Conservation (phyloP, 2,329 filamentous ascomycete species). For the Calonectria henricotiae region DNA sequence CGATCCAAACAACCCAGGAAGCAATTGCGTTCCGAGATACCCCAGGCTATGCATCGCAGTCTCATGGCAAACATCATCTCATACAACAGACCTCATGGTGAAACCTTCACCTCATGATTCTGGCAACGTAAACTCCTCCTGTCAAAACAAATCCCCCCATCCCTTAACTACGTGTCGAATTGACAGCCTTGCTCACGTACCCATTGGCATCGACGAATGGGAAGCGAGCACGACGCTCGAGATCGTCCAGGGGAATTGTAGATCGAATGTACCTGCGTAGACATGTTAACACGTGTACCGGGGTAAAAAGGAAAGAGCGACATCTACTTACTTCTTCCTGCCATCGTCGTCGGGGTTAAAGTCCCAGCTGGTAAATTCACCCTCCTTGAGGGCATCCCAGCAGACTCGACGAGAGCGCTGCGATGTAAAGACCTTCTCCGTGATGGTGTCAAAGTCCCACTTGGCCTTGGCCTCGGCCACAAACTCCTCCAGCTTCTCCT, state of each 20-base stretch:
- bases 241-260: constrained; percentile 84
- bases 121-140: neutral
- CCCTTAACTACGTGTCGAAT: constrained; percentile 54
- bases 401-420: constrained; percentile 86
- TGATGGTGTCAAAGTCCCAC: constrained; percentile 89
- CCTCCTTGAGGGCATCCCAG: constrained; percentile 84
- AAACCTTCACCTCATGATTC: neutral
- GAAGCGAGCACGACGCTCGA: constrained; percentile 83
- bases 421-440: constrained; percentile 79
- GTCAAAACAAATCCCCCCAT: neutral
- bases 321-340: constrained; percentile 71
- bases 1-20: constrained; percentile 33
- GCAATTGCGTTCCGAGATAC: constrained; percentile 29
- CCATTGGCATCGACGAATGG: constrained; percentile 75
- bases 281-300: constrained; percentile 52
- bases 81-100: constrained; percentile 2
- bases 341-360: constrained; percentile 83
- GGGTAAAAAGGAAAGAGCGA: neutral
- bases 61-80: constrained; percentile 22
- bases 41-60: constrained; percentile 34
- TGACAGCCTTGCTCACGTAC: constrained; percentile 63
- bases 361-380: constrained; percentile 88
- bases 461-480: constrained; percentile 80
- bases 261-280: constrained; percentile 85
- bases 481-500: constrained; percentile 76